Evolutionary conservation across 305 asterid genomes (phyloP).

Genomic region (Withania somnifera): DNA sequence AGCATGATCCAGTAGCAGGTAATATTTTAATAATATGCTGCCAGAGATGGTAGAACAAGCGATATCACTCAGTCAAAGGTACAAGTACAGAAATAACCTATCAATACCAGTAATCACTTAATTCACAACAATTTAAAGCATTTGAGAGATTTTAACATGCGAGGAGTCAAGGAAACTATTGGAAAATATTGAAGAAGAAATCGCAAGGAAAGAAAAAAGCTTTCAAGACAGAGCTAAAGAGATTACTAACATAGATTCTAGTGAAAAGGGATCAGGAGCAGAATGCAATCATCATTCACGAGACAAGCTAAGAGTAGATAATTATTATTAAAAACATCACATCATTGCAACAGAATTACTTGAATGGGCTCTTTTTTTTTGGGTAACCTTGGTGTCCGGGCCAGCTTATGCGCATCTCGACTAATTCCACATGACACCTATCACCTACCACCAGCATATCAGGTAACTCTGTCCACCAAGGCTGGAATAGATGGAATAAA

Average conservation of each 20-base stretch:
- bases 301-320: not conserved
- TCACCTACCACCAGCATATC: too few species aligned
- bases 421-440: too few species aligned
- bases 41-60: not conserved
- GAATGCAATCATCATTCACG: not conserved
- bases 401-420: too few species aligned
- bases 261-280: not conserved
- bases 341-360: too few species aligned
- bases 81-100: not conserved
- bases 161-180: not conserved
- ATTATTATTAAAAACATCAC: too few species aligned
- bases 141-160: not conserved
- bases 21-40: not conserved
- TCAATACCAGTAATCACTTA: not conserved
- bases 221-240: not conserved
- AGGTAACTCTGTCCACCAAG: too few species aligned
- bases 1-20: not conserved
- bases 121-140: not conserved
- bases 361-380: too few species aligned
- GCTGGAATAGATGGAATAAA: too few species aligned
- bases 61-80: not conserved
- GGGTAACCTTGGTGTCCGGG: too few species aligned
- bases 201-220: not conserved
- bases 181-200: not conserved
- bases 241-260: not conserved